Evolutionary conservation across 768 basidiomycete genomes (phyloP), one percentile per base, ranked within the genome.

Genomic region (Cystofilobasidium macerans): DNA sequence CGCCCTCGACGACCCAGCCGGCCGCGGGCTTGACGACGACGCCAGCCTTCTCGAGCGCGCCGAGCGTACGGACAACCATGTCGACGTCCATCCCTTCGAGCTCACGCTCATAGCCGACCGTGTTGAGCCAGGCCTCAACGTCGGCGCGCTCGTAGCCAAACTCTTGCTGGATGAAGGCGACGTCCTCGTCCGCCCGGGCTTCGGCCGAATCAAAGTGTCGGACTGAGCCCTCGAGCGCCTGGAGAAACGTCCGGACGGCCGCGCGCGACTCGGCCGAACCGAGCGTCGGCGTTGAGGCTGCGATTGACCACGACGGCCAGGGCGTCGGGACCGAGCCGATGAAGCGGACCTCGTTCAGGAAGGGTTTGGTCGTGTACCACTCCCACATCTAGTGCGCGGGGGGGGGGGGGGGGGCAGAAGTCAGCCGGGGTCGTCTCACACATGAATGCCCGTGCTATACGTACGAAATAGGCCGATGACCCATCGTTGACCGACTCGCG

Each of bases 241-340:
- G 67, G 18, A 97, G 78, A 78, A 95, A 95, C 3, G 74, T 59
- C 22, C 75, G 74, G 18, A 91, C 78, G 0, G 78, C 78, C 1
- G 74, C 71, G 0, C 81, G 67, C 5, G 58, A 66, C 68, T 79
- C 75, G 22, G 80, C 71, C 0, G 54, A 48, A 22, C n/a, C 20
- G 45, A 68, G 57, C 22, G 35, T 58, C 14, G 53, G 40, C 11
- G 86, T 86, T 69, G 89, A 86, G 11, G 89, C 89, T 30, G 89
- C 93, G 72, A 98, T 88, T 65, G 89, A 78, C 94, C 94, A 99
- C 0, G 90, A 93, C 18, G 92, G 89, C 94, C 94, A 99, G 0
- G 94, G 94, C 0, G 93, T 97, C 42, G 85, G 85, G 43, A 75
- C 74, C 0, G 75, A 75, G 80, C 88, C 75, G 75, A 93, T 91